Conservation (phyloP, 345 rosid species). For the Rhodamnia argentea region DNA sequence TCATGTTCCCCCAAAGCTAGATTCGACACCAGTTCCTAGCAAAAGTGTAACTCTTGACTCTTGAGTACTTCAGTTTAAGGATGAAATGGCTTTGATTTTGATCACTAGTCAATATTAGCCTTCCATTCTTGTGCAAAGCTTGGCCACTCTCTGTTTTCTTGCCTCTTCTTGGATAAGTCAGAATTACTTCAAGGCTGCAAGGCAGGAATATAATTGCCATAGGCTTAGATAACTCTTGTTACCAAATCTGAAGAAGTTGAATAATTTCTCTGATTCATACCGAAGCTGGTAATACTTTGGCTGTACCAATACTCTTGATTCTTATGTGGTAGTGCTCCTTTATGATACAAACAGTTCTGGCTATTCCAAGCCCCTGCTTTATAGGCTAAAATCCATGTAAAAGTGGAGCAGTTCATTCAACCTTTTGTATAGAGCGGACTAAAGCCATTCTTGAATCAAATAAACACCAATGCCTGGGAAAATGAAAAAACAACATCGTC, state of each 20-base stretch:
- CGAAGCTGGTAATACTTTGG: not conserved
- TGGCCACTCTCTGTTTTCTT: not conserved
- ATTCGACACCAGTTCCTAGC: not conserved
- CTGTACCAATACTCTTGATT: not conserved
- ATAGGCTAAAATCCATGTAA: not conserved
- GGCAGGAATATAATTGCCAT: not conserved
- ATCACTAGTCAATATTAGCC: not conserved
- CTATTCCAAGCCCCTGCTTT: not conserved
- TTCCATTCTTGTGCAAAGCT: not conserved
- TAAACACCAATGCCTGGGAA: not conserved
- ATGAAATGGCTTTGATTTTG: not conserved
- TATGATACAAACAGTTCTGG: not conserved
- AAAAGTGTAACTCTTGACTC: not conserved
- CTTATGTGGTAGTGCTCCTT: not conserved
- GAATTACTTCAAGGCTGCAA: not conserved
- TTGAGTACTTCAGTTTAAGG: not conserved
- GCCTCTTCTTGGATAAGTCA: not conserved
- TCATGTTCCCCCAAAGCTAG: not conserved
- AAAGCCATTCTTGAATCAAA: not conserved
- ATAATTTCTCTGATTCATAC: not conserved
- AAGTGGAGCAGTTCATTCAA: not conserved
- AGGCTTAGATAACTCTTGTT: not conserved
- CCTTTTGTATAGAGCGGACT: not conserved
- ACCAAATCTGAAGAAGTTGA: not conserved
- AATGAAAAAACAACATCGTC: not conserved